Evolutionary conservation across 2,329 filamentous ascomycete genomes (phyloP), one percentile per base, ranked within the genome.

Genomic region (Cadophora sp.): DNA sequence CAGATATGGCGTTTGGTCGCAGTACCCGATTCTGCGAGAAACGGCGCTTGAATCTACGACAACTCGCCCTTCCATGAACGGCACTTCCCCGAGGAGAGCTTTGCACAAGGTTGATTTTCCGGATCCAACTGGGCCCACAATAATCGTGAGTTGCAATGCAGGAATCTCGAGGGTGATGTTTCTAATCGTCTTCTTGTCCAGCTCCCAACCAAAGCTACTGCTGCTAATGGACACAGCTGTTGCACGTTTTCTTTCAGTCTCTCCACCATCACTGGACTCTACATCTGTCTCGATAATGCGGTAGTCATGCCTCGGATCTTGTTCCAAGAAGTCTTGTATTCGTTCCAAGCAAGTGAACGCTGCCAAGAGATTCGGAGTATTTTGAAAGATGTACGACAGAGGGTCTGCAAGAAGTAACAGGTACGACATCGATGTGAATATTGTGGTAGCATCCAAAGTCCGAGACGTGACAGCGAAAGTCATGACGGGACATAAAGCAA

Each of bases 41-140:
- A 34, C 26, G 22, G 24, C 27, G 19, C 46, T 46, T 9, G 61
- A 26, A 26, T 40, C 26, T 27, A 63, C 24, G 4, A 26, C 22
- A 16, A 64, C 24, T 46, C 11, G 51, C 3, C 62, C 62, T 31
- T 31, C 29, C 5, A 29, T n/a, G 22, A 29, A 12, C 0, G 80
- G 78, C 0, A 78, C 78, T 66, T 69, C 67, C 8, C 74, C 74
- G 2, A 77, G 65, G 8, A 78, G 65, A 29, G 70, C 61, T 60
- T 76, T 65, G 37, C 72, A 48, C 12, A 75, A 58, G 14, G 71
- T 70, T 1, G 70, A 73, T 50, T 78, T 78, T 22, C 77, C 76
- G 0, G 68, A 75, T 3, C 71, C 76, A 7, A 77, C 74, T 1
- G 76, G 76, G 9, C 76, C 77, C 22, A 76, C 67, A n/a, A 78